Evolutionary conservation across 2,329 filamentous ascomycete genomes (phyloP), one percentile per base, ranked within the genome.

Genomic region (Xenosphaeropsis pyriputrescens): DNA sequence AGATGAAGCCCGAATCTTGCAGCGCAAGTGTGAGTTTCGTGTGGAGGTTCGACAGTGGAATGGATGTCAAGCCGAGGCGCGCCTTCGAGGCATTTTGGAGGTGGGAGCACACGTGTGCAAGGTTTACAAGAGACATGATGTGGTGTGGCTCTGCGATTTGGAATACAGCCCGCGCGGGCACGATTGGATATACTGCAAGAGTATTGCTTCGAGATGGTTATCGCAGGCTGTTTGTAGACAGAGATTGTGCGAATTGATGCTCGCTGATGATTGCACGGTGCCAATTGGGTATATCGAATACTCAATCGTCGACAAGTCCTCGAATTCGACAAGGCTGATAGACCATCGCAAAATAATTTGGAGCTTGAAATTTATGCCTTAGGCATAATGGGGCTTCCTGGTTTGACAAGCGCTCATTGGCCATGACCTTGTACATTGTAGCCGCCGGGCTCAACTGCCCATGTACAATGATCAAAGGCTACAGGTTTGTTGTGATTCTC

Each of bases 11-110:
- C 51, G 75, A 65, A 48, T 72, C 67, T 55, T 80, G 77, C n/a
- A 84, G 69, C 18, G 72, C 70, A 31, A 80, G 67, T 38, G 69
- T 64, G 34, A 84, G 62, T 29, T 62, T 65, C 47, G 80, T 71
- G 57, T 81, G 74, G 43, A 80, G 62, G 45, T 78, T 78, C 18
- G 74, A 72, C 50, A 75, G 71, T 30, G 77, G 75, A 41, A 84
- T 72, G 31, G 76, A 81, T 7, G 79, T 83, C 16, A 81, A 60
- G 43, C 74, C 75, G 11, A 85, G 66, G 3, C 78, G 76, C 11
- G 75, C 77, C 50, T 74, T 73, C 33, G 75, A 79, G 49, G 75
- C 76, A 60, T 85, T 85, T 58, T 82, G 77, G 41, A 85, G 63
- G 57, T 84, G 79, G 36, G 79, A 81, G 61, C 77, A 83, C 51